phyloP scores from a whole-genome alignment of 768 basidiomycete species.

The Lactarius evosmus region DNA sequence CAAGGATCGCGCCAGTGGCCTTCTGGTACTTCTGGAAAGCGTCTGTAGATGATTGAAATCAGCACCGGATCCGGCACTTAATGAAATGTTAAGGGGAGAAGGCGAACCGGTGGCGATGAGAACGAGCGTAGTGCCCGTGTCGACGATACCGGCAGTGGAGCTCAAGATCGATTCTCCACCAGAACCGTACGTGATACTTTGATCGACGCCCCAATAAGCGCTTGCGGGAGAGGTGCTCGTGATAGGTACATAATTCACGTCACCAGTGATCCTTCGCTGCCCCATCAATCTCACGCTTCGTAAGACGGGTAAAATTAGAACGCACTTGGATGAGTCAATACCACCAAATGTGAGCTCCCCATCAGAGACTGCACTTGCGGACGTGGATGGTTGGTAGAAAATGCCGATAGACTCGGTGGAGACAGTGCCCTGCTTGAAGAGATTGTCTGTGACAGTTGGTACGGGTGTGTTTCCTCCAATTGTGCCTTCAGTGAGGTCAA shows the following conservation, averaged over 20 bases:
- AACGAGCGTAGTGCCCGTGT: slow-evolving; percentile 53
- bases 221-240: slow-evolving; percentile 48
- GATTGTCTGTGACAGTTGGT: slow-evolving; percentile 58
- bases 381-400: slow-evolving; percentile 49
- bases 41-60: slow-evolving; percentile 32
- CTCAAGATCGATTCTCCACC: slow-evolving; percentile 34
- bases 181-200: slow-evolving; percentile 39
- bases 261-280: slow-evolving; percentile 33
- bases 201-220: slow-evolving; percentile 50
- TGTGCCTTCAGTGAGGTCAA: slow-evolving; percentile 47
- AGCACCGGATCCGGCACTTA: background rate
- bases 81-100: background rate
- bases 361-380: slow-evolving; percentile 36
- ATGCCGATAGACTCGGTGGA: slow-evolving; percentile 46
- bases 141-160: slow-evolving; percentile 47
- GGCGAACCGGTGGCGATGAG: slow-evolving; percentile 45
- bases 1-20: slow-evolving; percentile 51
- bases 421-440: slow-evolving; percentile 48
- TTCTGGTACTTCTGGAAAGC: slow-evolving; percentile 54
- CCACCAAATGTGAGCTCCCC: slow-evolving; percentile 58
- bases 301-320: slow-evolving; percentile 8
- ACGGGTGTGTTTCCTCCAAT: slow-evolving; percentile 40
- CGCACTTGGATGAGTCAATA: slow-evolving; percentile 45
- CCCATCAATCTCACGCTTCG: slow-evolving; percentile 23
- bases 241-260: slow-evolving; percentile 40